phyloP scores from a whole-genome alignment of 2,329 filamentous ascomycete species.

The Epichloe scottii region DNA sequence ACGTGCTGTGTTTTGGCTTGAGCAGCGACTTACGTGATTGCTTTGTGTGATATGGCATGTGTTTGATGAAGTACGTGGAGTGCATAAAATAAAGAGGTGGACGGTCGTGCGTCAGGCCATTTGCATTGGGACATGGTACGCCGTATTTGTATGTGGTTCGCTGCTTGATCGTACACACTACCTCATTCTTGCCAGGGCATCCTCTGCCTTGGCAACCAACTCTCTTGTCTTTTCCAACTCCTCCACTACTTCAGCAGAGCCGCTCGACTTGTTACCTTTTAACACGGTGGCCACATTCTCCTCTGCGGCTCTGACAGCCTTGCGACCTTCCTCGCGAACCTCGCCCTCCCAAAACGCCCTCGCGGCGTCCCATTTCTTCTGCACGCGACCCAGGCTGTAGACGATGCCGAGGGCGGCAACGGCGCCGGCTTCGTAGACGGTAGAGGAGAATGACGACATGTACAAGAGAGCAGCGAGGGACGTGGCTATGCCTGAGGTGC shows the following conservation, averaged over 20 bases:
- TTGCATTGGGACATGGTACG: too few relatives aligned
- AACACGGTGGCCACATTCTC: slow-evolving; percentile 37
- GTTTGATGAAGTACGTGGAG: too few relatives aligned
- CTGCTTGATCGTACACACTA: slow-evolving; percentile 14
- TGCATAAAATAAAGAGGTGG: too few relatives aligned
- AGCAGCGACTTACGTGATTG: too few relatives aligned
- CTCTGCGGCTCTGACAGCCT: slow-evolving; percentile 46
- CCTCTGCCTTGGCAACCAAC: slow-evolving; percentile 35
- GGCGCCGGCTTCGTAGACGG: slow-evolving; percentile 48
- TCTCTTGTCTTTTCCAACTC: slow-evolving; percentile 29
- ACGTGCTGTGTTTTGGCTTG: too few relatives aligned
- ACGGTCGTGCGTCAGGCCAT: too few relatives aligned
- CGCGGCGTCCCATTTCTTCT: slow-evolving; percentile 50
- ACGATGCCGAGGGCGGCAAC: slow-evolving; percentile 48
- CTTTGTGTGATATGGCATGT: too few relatives aligned
- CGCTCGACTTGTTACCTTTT: slow-evolving; percentile 14
- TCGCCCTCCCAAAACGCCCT: slow-evolving; percentile 51
- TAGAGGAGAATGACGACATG: slow-evolving; percentile 38
- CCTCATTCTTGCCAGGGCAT: slow-evolving; percentile 34
- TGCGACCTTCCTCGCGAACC: slow-evolving; percentile 54
- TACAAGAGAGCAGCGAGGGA: slow-evolving; percentile 45
- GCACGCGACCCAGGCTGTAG: slow-evolving; percentile 46
- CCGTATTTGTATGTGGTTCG: too few relatives aligned
- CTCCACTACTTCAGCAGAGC: slow-evolving; percentile 9
- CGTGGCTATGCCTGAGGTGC: slow-evolving; percentile 52